phyloP scores from a whole-genome alignment of 108 stramenopile genomes.

The Cyclotella distinguenda region DNA sequence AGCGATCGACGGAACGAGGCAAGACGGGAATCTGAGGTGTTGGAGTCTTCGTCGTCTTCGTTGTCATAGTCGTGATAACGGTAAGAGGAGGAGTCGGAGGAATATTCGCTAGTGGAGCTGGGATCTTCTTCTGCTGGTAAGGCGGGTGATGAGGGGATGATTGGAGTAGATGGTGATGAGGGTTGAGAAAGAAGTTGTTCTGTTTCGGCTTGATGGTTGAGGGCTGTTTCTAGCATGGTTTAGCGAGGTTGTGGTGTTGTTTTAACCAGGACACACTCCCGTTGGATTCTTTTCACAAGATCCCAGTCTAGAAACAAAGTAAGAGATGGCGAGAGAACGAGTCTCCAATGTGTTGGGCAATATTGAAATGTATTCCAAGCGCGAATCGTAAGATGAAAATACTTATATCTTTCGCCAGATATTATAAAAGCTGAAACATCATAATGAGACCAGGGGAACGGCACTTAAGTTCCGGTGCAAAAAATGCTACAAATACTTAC shows the following conservation, averaged over 20 bases:
- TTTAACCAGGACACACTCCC: no score
- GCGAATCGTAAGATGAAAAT: no score
- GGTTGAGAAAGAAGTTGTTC: constrained; percentile 14
- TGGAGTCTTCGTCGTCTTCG: constrained; percentile 2
- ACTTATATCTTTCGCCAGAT: no score
- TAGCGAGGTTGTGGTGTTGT: neutral
- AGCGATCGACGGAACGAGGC: neutral
- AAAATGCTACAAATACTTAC: no score
- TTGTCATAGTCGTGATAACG: neutral
- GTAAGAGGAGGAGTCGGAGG: constrained; percentile 4
- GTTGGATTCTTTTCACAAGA: no score
- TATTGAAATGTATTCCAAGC: no score
- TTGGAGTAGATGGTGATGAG: neutral
- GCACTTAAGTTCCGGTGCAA: no score
- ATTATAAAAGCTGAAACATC: no score
- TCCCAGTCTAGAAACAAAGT: no score
- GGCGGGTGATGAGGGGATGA: neutral
- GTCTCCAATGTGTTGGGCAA: no score
- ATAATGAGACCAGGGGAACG: no score
- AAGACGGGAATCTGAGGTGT: neutral
- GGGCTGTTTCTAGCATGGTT: constrained; percentile 28
- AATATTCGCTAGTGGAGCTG: constrained; percentile 6
- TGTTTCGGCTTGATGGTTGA: constrained; percentile 36
- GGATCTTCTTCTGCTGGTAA: constrained; percentile 1
- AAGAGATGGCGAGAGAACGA: no score